Evolutionary conservation across 805 yeast genomes (phyloP).

Genomic region (Candida stauntonica): DNA sequence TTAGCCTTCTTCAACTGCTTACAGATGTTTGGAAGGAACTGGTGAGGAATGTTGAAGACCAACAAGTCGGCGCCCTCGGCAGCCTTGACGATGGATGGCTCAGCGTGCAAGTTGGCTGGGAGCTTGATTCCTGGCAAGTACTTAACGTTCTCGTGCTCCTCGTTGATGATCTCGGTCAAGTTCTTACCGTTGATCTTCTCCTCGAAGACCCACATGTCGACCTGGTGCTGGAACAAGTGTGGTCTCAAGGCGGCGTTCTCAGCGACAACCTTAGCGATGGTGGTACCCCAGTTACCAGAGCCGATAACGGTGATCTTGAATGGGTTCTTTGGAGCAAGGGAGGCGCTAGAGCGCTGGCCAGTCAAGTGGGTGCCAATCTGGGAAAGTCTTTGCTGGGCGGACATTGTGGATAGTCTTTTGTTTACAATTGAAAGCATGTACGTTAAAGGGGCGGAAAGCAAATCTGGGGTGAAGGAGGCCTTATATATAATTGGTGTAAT

Average conservation of each 20-base stretch:
- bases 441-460: background rate
- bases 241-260: conserved; percentile 78
- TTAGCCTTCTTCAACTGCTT: conserved; percentile 67
- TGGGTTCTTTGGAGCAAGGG: conserved; percentile 29
- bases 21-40: conserved; percentile 77
- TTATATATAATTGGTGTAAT: background rate
- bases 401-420: conserved; percentile 7
- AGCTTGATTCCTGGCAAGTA: conserved; percentile 86
- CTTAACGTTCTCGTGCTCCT: conserved; percentile 88
- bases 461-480: background rate
- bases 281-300: conserved; percentile 98
- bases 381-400: conserved; percentile 24
- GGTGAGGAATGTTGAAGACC: conserved; percentile 96
- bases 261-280: conserved; percentile 92
- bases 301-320: conserved; percentile 77
- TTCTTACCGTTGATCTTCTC: conserved; percentile 68
- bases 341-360: conserved; percentile 13
- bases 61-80: conserved; percentile 80
- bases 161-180: conserved; percentile 86
- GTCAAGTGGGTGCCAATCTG: conserved; percentile 23
- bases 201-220: conserved; percentile 96
- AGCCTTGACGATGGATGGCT: conserved; percentile 74
- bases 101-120: conserved; percentile 84
- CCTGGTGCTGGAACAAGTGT: conserved; percentile 63
- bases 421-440: background rate